These are phyloP conservation scores for Hypoxylon crocopeplum DNA, from an alignment of 495 filamentous ascomycete species.

Conservation along the genomic window DNA sequence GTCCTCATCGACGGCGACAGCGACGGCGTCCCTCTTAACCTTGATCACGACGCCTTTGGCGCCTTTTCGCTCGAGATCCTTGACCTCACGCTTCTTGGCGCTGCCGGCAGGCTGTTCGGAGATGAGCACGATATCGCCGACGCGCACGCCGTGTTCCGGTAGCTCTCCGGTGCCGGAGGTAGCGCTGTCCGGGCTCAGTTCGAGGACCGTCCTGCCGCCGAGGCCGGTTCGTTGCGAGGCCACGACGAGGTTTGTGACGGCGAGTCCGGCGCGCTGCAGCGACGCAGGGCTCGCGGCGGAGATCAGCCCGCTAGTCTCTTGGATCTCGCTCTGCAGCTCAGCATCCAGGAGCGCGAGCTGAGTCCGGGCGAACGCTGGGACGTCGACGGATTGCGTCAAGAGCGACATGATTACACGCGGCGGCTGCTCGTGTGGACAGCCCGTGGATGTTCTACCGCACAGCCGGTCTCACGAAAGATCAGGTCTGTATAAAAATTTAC, in stretches of 20 bases:
- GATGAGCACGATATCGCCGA: constrained; percentile 87
- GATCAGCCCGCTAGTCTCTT: constrained; percentile 73
- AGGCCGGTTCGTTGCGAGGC: constrained; percentile 87
- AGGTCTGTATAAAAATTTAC: too few relatives aligned
- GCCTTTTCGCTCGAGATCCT: constrained; percentile 67
- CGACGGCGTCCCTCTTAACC: constrained; percentile 68
- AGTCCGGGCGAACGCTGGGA: constrained; percentile 75
- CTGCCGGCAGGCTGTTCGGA: constrained; percentile 74
- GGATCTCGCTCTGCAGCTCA: constrained; percentile 82
- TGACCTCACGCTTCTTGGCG: constrained; percentile 74
- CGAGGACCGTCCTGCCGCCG: constrained; percentile 85
- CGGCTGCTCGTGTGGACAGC: not conserved
- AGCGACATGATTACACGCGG: constrained; percentile 47
- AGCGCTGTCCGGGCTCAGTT: constrained; percentile 78
- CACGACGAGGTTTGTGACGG: constrained; percentile 79
- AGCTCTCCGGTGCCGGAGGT: constrained; percentile 60
- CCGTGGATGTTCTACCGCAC: not conserved
- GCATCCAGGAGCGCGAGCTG: constrained; percentile 79
- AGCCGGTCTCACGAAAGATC: not conserved
- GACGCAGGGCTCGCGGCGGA: constrained; percentile 71
- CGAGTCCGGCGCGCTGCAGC: constrained; percentile 85
- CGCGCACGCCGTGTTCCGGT: constrained; percentile 81
- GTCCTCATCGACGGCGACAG: constrained; percentile 70
- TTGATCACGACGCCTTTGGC: constrained; percentile 82
- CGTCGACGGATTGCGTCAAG: constrained; percentile 58